Evolutionary conservation across 768 basidiomycete genomes (phyloP), one percentile per base, ranked within the genome.

Genomic region (Mycena alexandri): DNA sequence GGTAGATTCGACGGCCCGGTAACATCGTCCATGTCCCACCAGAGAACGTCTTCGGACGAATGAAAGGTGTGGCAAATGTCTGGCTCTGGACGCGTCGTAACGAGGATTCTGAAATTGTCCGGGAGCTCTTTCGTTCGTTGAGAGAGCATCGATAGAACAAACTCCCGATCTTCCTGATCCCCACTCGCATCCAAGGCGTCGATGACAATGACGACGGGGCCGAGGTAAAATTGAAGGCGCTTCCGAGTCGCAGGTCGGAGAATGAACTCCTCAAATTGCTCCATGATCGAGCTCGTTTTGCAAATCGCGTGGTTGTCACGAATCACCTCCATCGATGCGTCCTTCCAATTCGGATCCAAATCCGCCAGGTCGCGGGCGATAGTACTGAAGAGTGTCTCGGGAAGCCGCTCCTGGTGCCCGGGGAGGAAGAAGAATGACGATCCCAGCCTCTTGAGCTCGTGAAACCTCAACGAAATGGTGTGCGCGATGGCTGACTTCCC

Each of bases 231-330:
- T 6, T 22, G 14, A 6, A 29, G 38, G 24, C 47, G 17, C 11
- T 14, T n/a, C n/a, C n/a, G n/a, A n/a, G n/a, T 11, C 0, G 65
- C 53, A 22, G 65, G 65, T n/a, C 57, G 56, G 38, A 67, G 59
- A 36, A 67, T 67, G 16, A 67, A 67, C n/a, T 61, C 59, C 54
- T 67, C 59, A n/a, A 55, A 67, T 48, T 67, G 65, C 52, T 61
- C 59, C 19, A 21, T 24, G 53, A 67, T 55, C 12, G 44, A 67
- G 19, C 19, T 21, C 36, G 65, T 67, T 21, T 42, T 61, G 33
- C 65, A 44, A 3, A 48, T 34, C 11, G 65, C 52, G 16, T 34
- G 59, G 38, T 11, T 16, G 21, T n/a, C 42, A 29, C 29, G 29
- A 8, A 61, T 13, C 10, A 43, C 25, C 25, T 42, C 43, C 25